phyloP scores from a whole-genome alignment of 495 filamentous ascomycete genomes.

The Letharia columbiana region DNA sequence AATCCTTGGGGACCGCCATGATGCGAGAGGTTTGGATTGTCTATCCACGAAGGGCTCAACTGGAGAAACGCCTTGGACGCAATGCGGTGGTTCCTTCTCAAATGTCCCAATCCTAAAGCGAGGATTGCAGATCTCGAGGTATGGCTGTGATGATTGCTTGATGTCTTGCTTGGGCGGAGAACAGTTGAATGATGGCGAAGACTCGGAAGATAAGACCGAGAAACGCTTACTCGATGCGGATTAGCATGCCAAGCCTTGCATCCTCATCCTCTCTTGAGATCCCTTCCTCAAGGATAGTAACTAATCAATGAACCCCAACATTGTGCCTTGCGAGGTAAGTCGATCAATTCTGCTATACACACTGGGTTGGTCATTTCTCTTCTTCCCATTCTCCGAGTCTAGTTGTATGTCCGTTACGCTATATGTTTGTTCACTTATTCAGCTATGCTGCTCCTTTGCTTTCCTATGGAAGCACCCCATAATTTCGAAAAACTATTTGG shows the following conservation, averaged over 20 bases:
- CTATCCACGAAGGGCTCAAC: constrained; percentile 3
- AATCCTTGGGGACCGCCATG: constrained; percentile 60
- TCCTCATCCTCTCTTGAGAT: not conserved
- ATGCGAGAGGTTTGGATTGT: not conserved
- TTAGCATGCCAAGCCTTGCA: not conserved
- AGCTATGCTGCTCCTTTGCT: not conserved
- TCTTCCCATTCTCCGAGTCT: not conserved
- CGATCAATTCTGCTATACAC: not conserved
- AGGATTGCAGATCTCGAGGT: not conserved
- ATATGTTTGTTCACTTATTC: not conserved
- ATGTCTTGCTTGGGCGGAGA: not conserved
- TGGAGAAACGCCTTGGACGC: not conserved
- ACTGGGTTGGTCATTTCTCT: not conserved
- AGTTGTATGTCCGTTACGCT: not conserved
- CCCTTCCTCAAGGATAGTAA: too few relatives aligned
- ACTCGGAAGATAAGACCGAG: not conserved
- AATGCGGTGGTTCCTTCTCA: not conserved
- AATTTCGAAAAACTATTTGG: too few relatives aligned
- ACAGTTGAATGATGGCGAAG: not conserved
- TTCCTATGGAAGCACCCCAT: not conserved
- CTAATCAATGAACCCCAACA: not conserved
- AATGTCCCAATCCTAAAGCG: not conserved
- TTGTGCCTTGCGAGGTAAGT: not conserved
- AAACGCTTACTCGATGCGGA: not conserved
- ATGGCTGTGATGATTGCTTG: not conserved